Percentiles rank a stretch among this genome's conserved stretches.
Conservation (phyloP, 192 early-diverging fungal species). For the Backusella tuberculispora region DNA sequence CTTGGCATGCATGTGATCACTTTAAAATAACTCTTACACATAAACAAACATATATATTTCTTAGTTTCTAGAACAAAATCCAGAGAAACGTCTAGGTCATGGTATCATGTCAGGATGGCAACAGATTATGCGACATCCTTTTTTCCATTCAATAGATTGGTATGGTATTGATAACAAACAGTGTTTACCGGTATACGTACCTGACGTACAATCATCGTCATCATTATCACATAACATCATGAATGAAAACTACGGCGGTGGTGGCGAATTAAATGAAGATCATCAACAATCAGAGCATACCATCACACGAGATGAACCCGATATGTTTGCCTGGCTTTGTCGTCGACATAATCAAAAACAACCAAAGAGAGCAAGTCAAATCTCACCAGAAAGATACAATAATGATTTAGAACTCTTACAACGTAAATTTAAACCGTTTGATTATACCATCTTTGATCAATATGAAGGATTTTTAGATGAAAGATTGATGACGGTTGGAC, state of each 20-base stretch:
- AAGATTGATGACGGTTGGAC: conserved; percentile 55
- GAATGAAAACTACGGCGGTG: conserved; percentile 86
- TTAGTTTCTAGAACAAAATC: conserved; percentile 61
- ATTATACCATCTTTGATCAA: conserved; percentile 80
- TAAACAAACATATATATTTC: not conserved
- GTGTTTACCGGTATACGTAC: conserved; percentile 47
- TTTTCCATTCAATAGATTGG: conserved; percentile 56
- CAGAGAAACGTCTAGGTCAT: conserved; percentile 51
- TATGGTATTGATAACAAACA: conserved; percentile 48
- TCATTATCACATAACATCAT: conserved; percentile 64
- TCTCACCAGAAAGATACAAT: conserved; percentile 36
- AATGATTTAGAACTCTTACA: conserved; percentile 72
- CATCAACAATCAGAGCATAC: conserved; percentile 65
- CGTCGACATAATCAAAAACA: not conserved
- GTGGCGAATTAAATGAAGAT: conserved; percentile 72
- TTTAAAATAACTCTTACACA: no score
- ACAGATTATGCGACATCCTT: conserved; percentile 49
- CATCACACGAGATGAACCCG: not conserved
- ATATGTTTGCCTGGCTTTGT: not conserved
- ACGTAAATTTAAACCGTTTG: conserved; percentile 76
- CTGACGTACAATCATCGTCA: conserved; percentile 29
- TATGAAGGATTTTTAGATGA: conserved; percentile 70
- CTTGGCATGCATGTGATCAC: not conserved
- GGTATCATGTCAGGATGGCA: conserved; percentile 47
- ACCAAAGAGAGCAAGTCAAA: not conserved